Percentiles rank a stretch among this genome's conserved stretches.
Evolutionary conservation across 805 yeast species (phyloP).

Genomic region (Saturnispora silvae): DNA sequence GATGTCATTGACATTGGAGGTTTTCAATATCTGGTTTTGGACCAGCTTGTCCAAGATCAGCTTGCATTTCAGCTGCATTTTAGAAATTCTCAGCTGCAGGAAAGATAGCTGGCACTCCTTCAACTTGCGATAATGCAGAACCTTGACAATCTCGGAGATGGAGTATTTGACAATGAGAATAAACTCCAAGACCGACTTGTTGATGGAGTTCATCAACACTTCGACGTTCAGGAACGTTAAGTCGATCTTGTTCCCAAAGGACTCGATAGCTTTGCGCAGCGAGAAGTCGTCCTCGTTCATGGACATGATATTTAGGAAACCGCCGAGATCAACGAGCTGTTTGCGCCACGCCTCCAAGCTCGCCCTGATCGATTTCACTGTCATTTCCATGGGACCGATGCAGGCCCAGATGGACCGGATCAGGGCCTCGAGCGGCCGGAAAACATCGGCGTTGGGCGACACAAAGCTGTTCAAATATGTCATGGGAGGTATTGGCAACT

Average conservation of each 20-base stretch:
- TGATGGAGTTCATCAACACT: conserved; percentile 29
- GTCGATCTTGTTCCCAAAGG: conserved; percentile 44
- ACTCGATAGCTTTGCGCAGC: conserved; percentile 31
- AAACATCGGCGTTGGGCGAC: conserved; percentile 18
- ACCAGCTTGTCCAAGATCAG: conserved; percentile 18
- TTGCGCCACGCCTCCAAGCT: conserved; percentile 31
- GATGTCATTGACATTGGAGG: conserved; percentile 9
- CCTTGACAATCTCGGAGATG: conserved; percentile 31
- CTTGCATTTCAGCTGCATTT: conserved; percentile 28
- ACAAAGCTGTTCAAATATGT: conserved; percentile 20
- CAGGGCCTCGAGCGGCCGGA: conserved; percentile 20
- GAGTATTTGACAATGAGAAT: conserved; percentile 38
- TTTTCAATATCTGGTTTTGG: conserved; percentile 3
- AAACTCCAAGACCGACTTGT: conserved; percentile 40
- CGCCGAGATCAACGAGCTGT: conserved; percentile 42
- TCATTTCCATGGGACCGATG: conserved; percentile 25
- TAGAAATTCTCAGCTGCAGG: conserved; percentile 27
- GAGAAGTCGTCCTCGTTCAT: conserved; percentile 28
- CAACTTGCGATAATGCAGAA: conserved; percentile 39
- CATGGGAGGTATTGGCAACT: conserved; percentile 34
- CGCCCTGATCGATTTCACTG: conserved; percentile 29
- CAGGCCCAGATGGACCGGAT: conserved; percentile 12
- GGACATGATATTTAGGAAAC: conserved; percentile 45
- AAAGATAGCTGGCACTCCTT: conserved; percentile 41
- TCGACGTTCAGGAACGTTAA: conserved; percentile 40